Evolutionary conservation across 441 rosid species (phyloP), one percentile per base, ranked within the genome.

Genomic region (Corymbia citriodora): DNA sequence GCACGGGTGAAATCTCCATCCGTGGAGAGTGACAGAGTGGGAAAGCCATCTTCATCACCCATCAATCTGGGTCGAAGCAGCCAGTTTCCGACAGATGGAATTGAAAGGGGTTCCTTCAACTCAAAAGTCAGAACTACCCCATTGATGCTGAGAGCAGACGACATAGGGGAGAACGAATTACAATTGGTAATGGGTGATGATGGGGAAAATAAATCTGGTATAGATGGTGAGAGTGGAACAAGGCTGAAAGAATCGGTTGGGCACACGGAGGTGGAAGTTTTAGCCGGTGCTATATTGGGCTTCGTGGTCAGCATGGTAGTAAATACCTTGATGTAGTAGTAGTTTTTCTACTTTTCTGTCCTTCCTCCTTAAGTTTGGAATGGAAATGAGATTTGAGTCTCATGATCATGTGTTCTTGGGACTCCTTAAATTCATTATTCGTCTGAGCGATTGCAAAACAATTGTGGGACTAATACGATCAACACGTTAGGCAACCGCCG

Each of bases 201-300:
- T 45, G 87, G 40, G 50, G 87, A 68, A 87, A 86, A 52, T 86
- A 54, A 29, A 55, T 65, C 90, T 14, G 92, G 82, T 70, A n/a
- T 55, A 79, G 74, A 87, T 52, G 92, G 53, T 83, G 79, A 91
- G 68, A 12, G 27, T 3, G 92, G 91, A 19, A 54, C 18, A 31
- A 2, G 55, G 36, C 59, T 98, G 86, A 97, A 97, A 95, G 99
- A 98, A 91, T 95, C 97, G 48, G 93, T 97, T 63, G 99, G 99
- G n/a, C 99, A 96, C 91, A 95, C 96, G 48, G 97, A 95, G 94
- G 93, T 96, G 90, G 98, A 98, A 94, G 99, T 98, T 87, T 88
- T 95, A 19, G 99, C 97, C 8, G 98, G 99, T 49, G 97, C 96
- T 63, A 89, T 97, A 13, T 90, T 98, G 19, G 99, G 99, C 70